Conservation (phyloP, 1,284 basidiomycete species). For the Rhodotorula glutinis region DNA sequence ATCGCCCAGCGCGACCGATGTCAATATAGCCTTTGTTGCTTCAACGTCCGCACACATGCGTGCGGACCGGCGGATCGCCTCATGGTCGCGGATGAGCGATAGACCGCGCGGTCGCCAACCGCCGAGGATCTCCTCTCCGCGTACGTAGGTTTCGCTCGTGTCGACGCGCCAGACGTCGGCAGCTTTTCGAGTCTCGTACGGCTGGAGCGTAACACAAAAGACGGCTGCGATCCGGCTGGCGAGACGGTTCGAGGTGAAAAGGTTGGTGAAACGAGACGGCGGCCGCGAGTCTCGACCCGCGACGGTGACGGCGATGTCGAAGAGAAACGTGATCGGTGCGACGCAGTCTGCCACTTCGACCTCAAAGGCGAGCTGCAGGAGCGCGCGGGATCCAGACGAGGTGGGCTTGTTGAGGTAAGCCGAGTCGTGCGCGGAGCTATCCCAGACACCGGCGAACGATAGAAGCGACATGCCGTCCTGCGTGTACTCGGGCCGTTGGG, state of each 20-base stretch:
- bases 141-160: constrained; percentile 87
- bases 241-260: constrained; percentile 72
- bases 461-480: constrained; percentile 76
- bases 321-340: constrained; percentile 76
- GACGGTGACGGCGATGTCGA: constrained; percentile 85
- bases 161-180: constrained; percentile 91
- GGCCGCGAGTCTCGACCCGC: constrained; percentile 79
- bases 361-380: constrained; percentile 72
- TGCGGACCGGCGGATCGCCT: constrained; percentile 65
- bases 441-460: constrained; percentile 76
- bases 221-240: constrained; percentile 46
- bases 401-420: constrained; percentile 81
- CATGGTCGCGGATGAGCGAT: constrained; percentile 80
- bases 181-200: constrained; percentile 78
- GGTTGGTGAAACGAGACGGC: constrained; percentile 68
- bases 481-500: constrained; percentile 51
- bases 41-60: constrained; percentile 80
- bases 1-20: constrained; percentile 49
- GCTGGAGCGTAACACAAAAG: constrained; percentile 63
- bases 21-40: constrained; percentile 68
- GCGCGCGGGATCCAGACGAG: constrained; percentile 67
- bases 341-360: constrained; percentile 78
- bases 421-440: constrained; percentile 87
- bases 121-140: constrained; percentile 78
- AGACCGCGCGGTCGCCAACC: constrained; percentile 84